Percentiles rank a stretch among this genome's conserved stretches.
These are phyloP conservation scores for Erucastrum elatum DNA, from an alignment of 345 rosid genomes.

Conservation along the genomic window DNA sequence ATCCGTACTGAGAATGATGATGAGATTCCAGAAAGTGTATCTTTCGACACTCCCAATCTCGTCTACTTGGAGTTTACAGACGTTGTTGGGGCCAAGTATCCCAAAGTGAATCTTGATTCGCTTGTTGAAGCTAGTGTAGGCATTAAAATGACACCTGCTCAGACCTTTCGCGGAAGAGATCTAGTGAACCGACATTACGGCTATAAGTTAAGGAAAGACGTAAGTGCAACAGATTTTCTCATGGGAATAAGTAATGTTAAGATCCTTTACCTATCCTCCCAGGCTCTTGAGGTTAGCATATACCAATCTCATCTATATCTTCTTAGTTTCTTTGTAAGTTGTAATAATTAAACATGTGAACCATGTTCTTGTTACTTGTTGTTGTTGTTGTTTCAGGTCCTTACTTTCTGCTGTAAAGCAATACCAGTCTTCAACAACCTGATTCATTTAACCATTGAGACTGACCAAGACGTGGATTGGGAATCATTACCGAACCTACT, in stretches of 20 bases:
- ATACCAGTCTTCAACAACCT: slow-evolving; percentile 30
- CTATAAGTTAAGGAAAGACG: not conserved
- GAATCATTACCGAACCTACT: slow-evolving; percentile 20
- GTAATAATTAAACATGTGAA: not conserved
- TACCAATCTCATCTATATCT: not conserved
- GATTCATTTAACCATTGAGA: slow-evolving; percentile 25
- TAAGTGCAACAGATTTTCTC: slow-evolving; percentile 1
- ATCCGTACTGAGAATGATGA: not conserved
- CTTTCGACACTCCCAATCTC: slow-evolving; percentile 19
- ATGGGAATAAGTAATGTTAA: slow-evolving; percentile 25
- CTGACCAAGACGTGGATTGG: slow-evolving; percentile 11
- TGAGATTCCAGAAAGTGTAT: slow-evolving; percentile 14
- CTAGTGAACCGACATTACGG: slow-evolving; percentile 7
- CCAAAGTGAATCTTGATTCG: slow-evolving; percentile 3
- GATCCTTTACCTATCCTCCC: slow-evolving; percentile 18
- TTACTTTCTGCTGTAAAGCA: slow-evolving; percentile 24
- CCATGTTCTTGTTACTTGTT: not conserved
- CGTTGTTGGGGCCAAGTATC: slow-evolving; percentile 10
- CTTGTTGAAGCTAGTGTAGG: slow-evolving; percentile 28
- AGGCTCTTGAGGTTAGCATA: slow-evolving; percentile 32
- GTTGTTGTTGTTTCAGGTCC: not conserved
- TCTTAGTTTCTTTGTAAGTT: not conserved
- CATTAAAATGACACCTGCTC: slow-evolving; percentile 7
- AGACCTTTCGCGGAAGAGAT: slow-evolving; percentile 14
- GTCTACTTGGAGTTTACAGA: slow-evolving; percentile 10